A percentile compares a stretch with the other conserved stretches of the same genome.
Conservation (phyloP, 805 yeast genomes). For the Suhomyces sp. region DNA sequence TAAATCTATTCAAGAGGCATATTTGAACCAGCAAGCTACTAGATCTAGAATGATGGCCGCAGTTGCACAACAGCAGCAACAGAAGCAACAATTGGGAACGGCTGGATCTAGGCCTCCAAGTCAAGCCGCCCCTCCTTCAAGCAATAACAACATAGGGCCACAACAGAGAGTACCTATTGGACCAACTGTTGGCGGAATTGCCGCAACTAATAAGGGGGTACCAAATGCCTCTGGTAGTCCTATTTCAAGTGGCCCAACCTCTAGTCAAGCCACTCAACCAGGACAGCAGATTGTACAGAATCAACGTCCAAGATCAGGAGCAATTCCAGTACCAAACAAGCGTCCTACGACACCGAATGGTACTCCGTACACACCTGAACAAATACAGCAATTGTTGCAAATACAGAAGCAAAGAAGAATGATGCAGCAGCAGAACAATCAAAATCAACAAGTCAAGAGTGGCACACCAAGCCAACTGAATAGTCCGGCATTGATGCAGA, state of each 20-base stretch:
- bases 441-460: conserved; percentile 13
- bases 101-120: conserved; percentile 16
- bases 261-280: neutral
- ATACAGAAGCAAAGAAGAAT: conserved; percentile 50
- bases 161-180: conserved; percentile 7
- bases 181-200: conserved; percentile 1
- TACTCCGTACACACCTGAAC: conserved; percentile 59
- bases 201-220: neutral
- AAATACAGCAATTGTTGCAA: conserved; percentile 56
- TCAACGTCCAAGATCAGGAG: conserved; percentile 1
- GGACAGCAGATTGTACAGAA: conserved; percentile 1
- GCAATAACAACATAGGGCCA: conserved; percentile 8
- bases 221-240: conserved; percentile 5
- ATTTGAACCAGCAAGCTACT: conserved; percentile 48
- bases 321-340: conserved; percentile 15
- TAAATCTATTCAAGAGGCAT: conserved; percentile 76
- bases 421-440: conserved; percentile 44
- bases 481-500: conserved; percentile 5
- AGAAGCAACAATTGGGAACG: conserved; percentile 5
- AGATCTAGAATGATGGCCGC: conserved; percentile 44
- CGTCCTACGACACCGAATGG: conserved; percentile 54
- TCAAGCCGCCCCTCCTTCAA: conserved; percentile 4
- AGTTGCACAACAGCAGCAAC: conserved; percentile 33
- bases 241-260: neutral
- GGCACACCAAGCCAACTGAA: conserved; percentile 4